Conservation (phyloP, 176 grass and related monocot genomes). For the Oryza glaberrima region DNA sequence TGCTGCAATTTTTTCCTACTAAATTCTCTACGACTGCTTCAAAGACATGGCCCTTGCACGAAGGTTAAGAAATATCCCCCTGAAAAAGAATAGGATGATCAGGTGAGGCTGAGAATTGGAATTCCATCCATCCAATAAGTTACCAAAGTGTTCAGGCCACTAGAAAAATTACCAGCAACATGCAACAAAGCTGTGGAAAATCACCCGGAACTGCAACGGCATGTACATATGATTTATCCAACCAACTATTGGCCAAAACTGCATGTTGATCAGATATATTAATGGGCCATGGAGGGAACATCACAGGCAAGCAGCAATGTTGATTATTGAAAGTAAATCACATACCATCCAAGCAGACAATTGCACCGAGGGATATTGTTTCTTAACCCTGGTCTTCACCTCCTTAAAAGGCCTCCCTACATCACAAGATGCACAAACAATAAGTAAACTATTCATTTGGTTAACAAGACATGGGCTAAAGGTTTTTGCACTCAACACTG, state of each 20-base stretch:
- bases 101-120: not conserved
- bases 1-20: not conserved
- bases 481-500: not conserved
- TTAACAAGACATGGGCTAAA: not conserved
- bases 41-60: slow-evolving; percentile 72
- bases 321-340: not conserved
- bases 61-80: slow-evolving; percentile 98
- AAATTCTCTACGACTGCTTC: slow-evolving; percentile 54
- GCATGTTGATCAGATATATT: slow-evolving; percentile 20
- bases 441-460: slow-evolving; percentile 30
- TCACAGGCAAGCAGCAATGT: not conserved
- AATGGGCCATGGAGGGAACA: not conserved
- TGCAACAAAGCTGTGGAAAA: slow-evolving; percentile 86
- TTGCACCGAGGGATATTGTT: slow-evolving; percentile 86
- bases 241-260: slow-evolving; percentile 91
- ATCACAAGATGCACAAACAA: slow-evolving; percentile 25
- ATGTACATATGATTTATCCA: slow-evolving; percentile 96
- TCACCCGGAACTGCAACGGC: slow-evolving; percentile 82
- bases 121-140: not conserved
- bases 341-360: slow-evolving; percentile 91
- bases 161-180: slow-evolving; percentile 74
- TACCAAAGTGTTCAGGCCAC: not conserved
- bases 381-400: slow-evolving; percentile 73
- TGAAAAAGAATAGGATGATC: slow-evolving; percentile 22
- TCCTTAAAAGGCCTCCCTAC: slow-evolving; percentile 74